phyloP scores from a whole-genome alignment of 2,329 filamentous ascomycete species.

The Penicillium polonicum region DNA sequence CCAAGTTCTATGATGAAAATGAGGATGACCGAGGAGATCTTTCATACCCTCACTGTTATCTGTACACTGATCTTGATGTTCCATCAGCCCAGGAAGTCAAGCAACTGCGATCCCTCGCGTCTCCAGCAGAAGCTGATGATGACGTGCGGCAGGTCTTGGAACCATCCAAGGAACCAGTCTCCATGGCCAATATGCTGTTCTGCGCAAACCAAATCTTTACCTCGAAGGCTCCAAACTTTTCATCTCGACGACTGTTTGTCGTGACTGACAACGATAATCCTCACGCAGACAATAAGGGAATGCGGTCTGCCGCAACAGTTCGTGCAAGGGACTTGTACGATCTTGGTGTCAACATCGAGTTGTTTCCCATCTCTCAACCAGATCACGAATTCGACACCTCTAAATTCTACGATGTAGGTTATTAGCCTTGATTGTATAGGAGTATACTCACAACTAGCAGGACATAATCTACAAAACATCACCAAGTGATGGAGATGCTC shows the following conservation, averaged over 20 bases:
- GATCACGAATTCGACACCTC: constrained; percentile 73
- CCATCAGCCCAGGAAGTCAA: constrained; percentile 87
- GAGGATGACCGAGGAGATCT: constrained; percentile 56
- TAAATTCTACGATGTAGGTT: constrained; percentile 83
- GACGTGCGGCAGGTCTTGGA: constrained; percentile 67
- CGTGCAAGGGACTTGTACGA: constrained; percentile 95
- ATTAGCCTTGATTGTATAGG: not conserved
- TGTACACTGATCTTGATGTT: constrained; percentile 83
- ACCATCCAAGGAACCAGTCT: constrained; percentile 66
- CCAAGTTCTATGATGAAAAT: constrained; percentile 71
- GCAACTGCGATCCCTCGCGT: constrained; percentile 67
- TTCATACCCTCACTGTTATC: constrained; percentile 86
- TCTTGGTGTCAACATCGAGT: constrained; percentile 82
- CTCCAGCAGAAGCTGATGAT: constrained; percentile 74
- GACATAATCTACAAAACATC: constrained; percentile 85
- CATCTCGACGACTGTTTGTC: constrained; percentile 87
- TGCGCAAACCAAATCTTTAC: constrained; percentile 97
- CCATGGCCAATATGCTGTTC: constrained; percentile 88
- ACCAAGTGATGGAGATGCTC: constrained; percentile 67
- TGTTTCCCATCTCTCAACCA: constrained; percentile 80
- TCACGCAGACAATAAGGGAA: constrained; percentile 68
- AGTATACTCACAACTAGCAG: constrained; percentile 43
- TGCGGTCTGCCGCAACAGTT: constrained; percentile 74
- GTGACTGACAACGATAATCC: constrained; percentile 94
- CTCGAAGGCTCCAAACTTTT: constrained; percentile 90